A percentile compares a stretch with the other conserved stretches of the same genome.
phyloP scores from a whole-genome alignment of 1,284 basidiomycete species.

The Moesziomyces antarcticus region DNA sequence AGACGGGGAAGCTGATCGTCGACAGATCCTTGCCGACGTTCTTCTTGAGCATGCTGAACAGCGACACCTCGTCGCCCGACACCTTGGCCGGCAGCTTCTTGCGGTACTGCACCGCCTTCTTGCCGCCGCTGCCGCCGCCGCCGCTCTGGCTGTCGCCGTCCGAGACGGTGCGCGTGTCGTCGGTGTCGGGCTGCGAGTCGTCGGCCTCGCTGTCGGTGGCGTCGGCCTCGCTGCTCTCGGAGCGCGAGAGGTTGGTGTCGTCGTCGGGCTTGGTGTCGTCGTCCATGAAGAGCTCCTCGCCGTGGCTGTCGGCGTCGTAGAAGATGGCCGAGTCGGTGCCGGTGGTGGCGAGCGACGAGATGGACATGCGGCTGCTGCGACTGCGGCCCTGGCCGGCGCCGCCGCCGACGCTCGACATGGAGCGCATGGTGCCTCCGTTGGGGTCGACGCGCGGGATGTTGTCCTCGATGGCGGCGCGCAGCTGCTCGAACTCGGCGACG shows the following conservation, averaged over 20 bases:
- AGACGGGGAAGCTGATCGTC: slow-evolving; percentile 68
- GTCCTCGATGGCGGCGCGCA: slow-evolving; percentile 47
- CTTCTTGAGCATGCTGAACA: slow-evolving; percentile 88
- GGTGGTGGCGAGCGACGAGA: slow-evolving; percentile 51
- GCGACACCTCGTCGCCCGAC: slow-evolving; percentile 82
- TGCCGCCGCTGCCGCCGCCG: background rate
- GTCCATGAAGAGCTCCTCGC: slow-evolving; percentile 47
- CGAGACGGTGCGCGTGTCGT: slow-evolving; percentile 31
- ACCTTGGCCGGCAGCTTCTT: slow-evolving; percentile 73
- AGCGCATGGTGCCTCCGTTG: slow-evolving; percentile 51
- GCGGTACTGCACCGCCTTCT: slow-evolving; percentile 50
- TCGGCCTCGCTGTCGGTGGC: slow-evolving; percentile 67
- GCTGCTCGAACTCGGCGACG: slow-evolving; percentile 53
- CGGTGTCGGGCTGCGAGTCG: slow-evolving; percentile 31
- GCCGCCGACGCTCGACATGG: slow-evolving; percentile 26
- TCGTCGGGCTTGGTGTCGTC: slow-evolving; percentile 46
- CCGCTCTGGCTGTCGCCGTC: slow-evolving; percentile 3
- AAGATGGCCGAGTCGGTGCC: slow-evolving; percentile 60
- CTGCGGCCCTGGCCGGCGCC: slow-evolving; percentile 8
- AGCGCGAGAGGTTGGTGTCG: slow-evolving; percentile 46
- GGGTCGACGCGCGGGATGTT: slow-evolving; percentile 45
- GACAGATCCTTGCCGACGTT: slow-evolving; percentile 74
- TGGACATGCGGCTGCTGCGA: slow-evolving; percentile 38
- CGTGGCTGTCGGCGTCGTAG: slow-evolving; percentile 61
- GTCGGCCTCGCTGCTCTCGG: slow-evolving; percentile 57